These are phyloP conservation scores for Melampsora occidentalis DNA, from an alignment of 1,284 basidiomycete species.

Conservation along the genomic window DNA sequence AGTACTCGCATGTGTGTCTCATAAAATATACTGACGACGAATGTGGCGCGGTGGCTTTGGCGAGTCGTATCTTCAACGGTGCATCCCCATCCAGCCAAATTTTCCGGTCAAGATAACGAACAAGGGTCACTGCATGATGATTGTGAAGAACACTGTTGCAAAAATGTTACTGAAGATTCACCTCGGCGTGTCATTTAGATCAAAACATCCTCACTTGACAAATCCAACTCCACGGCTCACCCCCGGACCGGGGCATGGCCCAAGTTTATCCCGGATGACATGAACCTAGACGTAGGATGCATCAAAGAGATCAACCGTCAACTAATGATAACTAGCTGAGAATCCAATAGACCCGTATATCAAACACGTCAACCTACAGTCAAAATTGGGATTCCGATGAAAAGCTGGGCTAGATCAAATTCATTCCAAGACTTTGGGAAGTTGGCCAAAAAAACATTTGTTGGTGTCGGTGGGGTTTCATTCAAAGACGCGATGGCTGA, in stretches of 20 bases:
- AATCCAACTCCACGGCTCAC: conserved; percentile 31
- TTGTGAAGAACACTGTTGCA: conserved; percentile 29
- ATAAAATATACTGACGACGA: conserved; percentile 15
- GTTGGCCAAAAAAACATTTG: conserved; percentile 36
- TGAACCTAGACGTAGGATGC: conserved; percentile 14
- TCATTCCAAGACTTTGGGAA: conserved; percentile 39
- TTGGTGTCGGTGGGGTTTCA: conserved; percentile 23
- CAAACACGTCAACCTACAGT: conserved; percentile 12
- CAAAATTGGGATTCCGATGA: conserved; percentile 36
- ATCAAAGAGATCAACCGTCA: not conserved
- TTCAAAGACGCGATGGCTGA: conserved; percentile 30
- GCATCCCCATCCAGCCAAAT: conserved; percentile 33
- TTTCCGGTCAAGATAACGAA: conserved; percentile 25
- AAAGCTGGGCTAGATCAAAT: conserved; percentile 33
- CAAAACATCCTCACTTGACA: conserved; percentile 23
- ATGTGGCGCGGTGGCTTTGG: conserved; percentile 32
- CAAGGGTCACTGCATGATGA: conserved; percentile 22
- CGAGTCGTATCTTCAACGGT: conserved; percentile 30
- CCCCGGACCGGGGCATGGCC: conserved; percentile 13
- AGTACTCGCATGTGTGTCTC: not conserved
- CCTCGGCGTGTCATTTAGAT: not conserved
- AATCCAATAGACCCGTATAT: not conserved
- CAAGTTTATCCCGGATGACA: conserved; percentile 29
- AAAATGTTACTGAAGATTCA: not conserved
- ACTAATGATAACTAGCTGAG: not conserved